A percentile compares a stretch with the other conserved stretches of the same genome.
phyloP scores from a whole-genome alignment of 495 filamentous ascomycete genomes.

The Penicillium longicatenatum region DNA sequence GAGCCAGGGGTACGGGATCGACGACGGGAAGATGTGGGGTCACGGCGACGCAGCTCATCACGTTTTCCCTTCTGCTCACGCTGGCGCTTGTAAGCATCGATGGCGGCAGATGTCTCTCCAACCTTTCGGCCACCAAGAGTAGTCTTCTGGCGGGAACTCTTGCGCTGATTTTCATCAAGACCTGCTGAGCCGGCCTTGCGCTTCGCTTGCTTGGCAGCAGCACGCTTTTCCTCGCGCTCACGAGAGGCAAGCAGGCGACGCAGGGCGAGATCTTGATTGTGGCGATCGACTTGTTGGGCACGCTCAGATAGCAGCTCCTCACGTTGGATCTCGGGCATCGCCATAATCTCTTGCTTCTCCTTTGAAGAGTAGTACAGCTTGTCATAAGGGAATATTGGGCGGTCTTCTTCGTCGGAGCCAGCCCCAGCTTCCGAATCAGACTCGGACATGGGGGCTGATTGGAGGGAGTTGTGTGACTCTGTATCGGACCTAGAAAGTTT shows the following conservation, averaged over 20 bases:
- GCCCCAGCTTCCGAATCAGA: constrained; percentile 59
- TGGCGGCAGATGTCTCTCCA: constrained; percentile 72
- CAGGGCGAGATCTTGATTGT: constrained; percentile 81
- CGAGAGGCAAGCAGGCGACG: constrained; percentile 73
- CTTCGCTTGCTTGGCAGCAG: constrained; percentile 67
- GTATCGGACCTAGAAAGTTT: constrained; percentile 53
- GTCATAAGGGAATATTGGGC: constrained; percentile 80
- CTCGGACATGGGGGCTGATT: constrained; percentile 87
- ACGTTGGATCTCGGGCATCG: constrained; percentile 84
- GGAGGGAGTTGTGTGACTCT: constrained; percentile 72
- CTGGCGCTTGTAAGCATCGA: constrained; percentile 81
- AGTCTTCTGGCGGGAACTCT: constrained; percentile 81
- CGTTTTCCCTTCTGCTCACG: constrained; percentile 75
- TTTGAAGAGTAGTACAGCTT: constrained; percentile 77
- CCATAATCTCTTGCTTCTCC: constrained; percentile 82
- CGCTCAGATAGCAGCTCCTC: constrained; percentile 89
- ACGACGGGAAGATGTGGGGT: constrained; percentile 54
- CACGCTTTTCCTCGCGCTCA: constrained; percentile 59
- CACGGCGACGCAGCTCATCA: constrained; percentile 71
- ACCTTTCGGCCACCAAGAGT: constrained; percentile 76
- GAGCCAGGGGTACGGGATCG: constrained; percentile 53
- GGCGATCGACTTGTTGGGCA: constrained; percentile 74
- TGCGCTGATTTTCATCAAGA: constrained; percentile 69
- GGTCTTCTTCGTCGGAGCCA: constrained; percentile 52
- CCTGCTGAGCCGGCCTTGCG: constrained; percentile 77